A percentile compares a stretch with the other conserved stretches of the same genome.
Evolutionary conservation across 176 grass and related monocot species (phyloP).

Genomic region (Puya raimondii): DNA sequence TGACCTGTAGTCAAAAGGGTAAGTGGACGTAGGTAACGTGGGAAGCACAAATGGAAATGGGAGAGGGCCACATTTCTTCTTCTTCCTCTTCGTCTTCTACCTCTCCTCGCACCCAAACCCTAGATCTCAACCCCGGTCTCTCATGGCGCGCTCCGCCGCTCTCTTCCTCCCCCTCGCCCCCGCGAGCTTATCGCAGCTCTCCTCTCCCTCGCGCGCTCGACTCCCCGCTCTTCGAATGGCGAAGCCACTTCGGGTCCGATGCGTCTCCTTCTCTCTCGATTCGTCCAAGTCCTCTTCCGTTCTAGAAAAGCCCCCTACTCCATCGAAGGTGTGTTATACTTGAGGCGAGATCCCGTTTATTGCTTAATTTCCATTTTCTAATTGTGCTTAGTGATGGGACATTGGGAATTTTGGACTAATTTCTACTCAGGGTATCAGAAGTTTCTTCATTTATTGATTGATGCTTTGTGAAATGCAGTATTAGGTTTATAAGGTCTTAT

Average conservation of each 20-base stretch:
- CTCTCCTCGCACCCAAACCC: background rate
- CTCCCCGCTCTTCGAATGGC: background rate
- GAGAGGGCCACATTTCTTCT: background rate
- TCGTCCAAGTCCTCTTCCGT: conserved; percentile 19
- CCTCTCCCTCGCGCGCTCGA: conserved; percentile 8
- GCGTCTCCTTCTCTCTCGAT: conserved; percentile 46
- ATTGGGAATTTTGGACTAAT: background rate
- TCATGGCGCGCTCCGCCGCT: conserved; percentile 30
- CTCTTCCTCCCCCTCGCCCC: conserved; percentile 22
- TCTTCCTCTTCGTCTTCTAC: background rate
- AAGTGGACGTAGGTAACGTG: background rate
- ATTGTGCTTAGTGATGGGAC: background rate
- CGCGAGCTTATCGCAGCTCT: conserved; percentile 10
- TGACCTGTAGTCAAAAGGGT: background rate
- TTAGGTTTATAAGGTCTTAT: too few relatives aligned
- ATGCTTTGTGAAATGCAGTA: background rate
- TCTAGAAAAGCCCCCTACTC: conserved; percentile 12
- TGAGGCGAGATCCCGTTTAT: background rate
- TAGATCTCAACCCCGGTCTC: too few relatives aligned
- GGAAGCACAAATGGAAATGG: background rate
- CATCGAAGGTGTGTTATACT: conserved; percentile 46
- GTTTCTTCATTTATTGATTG: background rate
- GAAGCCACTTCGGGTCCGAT: conserved; percentile 36
- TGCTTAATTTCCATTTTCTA: background rate
- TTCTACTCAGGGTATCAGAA: background rate